Evolutionary conservation across 768 basidiomycete genomes (phyloP).

Genomic region (Tylopilus sp.): DNA sequence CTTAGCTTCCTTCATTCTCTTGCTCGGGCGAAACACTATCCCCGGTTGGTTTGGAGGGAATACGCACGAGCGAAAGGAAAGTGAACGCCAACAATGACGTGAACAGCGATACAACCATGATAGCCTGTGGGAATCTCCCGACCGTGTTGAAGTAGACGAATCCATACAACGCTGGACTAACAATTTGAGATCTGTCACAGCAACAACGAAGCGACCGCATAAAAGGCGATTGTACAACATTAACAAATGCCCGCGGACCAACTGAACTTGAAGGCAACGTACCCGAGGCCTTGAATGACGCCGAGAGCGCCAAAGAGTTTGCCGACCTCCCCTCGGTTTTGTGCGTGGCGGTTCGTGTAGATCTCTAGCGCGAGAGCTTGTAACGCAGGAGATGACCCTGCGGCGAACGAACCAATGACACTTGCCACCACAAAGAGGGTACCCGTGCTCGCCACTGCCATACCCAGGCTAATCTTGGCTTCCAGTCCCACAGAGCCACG

Average conservation of each 20-base stretch:
- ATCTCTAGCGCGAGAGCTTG: conserved; percentile 72
- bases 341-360: conserved; percentile 49
- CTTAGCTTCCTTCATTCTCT: conserved; percentile 2
- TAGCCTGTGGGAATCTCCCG: conserved; percentile 59
- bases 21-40: not conserved
- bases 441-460: conserved; percentile 47
- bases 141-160: conserved; percentile 70
- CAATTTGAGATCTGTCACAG: conserved; percentile 51
- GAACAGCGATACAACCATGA: conserved; percentile 57
- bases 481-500: conserved; percentile 61
- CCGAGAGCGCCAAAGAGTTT: conserved; percentile 78
- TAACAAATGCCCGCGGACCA: not conserved
- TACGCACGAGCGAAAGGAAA: conserved; percentile 46
- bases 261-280: conserved; percentile 19
- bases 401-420: conserved; percentile 52
- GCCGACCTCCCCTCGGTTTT: conserved; percentile 52
- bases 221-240: not conserved
- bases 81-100: conserved; percentile 40
- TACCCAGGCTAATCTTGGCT: conserved; percentile 44
- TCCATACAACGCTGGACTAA: conserved; percentile 74
- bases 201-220: not conserved
- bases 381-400: conserved; percentile 61
- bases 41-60: conserved; percentile 21
- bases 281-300: conserved; percentile 70
- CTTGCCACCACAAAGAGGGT: conserved; percentile 49